Evolutionary conservation across 2,329 filamentous ascomycete genomes (phyloP), one percentile per base, ranked within the genome.

Genomic region (Xylaria sp.): DNA sequence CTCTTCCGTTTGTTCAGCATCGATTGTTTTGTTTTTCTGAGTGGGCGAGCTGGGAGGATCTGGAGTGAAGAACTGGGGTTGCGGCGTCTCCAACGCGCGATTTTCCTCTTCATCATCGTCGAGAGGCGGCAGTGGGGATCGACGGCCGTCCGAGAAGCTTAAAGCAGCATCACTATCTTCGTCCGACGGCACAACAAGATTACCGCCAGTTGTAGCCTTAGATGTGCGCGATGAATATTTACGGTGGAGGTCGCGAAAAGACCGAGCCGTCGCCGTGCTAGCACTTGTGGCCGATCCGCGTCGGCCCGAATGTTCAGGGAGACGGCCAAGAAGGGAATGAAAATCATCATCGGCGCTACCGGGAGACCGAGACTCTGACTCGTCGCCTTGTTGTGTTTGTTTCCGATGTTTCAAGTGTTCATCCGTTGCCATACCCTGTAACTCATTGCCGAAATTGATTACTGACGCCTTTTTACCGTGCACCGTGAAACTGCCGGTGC

Each of bases 391-490:
- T 47, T 80, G 78, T 4, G 79, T 75, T 43, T 79, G 77, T 67
- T 85, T 90, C 56, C 88, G 84, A 49, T 88, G 80, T 59, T 87
- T 85, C 41, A 92, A 78, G 37, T 89, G 87, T 71, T 93, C 90
- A 63, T 94, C 91, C 0, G 87, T 83, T 0, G 89, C 84, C 77
- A 93, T 86, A 61, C 85, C 89, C 71, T 94, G 89, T 80, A 97
- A 88, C 69, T 97, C 94, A n/a, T 89, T 88, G 8, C 93, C 93
- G 73, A 99, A 96, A n/a, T 92, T 96, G 68, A 99, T 92, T 58
- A 99, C 91, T 1, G 93, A 97, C 2, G 95, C 95, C 77, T 99
- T 98, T 80, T 98, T 99, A 63, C 95, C 94, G 72, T 99, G 95
- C 3, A 99, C 89, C 3, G 95, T 96, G 75, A 99, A 99, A 70